phyloP scores from a whole-genome alignment of 2,329 filamentous ascomycete species.

The Aspergillus versicolor region DNA sequence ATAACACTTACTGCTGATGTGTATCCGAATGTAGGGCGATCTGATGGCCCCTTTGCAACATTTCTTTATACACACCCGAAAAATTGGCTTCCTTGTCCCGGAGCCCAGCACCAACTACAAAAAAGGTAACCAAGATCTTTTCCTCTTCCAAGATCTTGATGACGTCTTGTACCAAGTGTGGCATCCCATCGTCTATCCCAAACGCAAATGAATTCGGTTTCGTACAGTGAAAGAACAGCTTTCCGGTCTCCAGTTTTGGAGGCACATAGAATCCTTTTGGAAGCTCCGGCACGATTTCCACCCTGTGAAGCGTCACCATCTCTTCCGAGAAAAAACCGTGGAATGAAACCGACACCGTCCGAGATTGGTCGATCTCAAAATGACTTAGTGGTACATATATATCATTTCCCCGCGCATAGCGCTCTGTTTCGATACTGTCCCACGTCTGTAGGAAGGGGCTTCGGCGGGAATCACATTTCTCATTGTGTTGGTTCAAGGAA shows the following conservation, averaged over 20 bases:
- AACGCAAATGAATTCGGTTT: slow-evolving; percentile 70
- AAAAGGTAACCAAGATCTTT: slow-evolving; percentile 67
- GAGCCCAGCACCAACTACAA: slow-evolving; percentile 65
- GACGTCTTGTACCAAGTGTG: slow-evolving; percentile 58
- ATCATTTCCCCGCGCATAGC: slow-evolving; percentile 56
- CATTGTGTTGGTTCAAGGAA: slow-evolving; percentile 66
- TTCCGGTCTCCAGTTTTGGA: slow-evolving; percentile 60
- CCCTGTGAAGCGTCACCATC: slow-evolving; percentile 52
- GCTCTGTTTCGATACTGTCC: slow-evolving; percentile 64
- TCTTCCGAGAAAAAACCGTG: slow-evolving; percentile 62
- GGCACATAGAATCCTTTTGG: slow-evolving; percentile 56
- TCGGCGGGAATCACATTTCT: slow-evolving; percentile 54
- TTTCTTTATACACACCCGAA: slow-evolving; percentile 63
- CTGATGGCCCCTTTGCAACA: slow-evolving; percentile 63
- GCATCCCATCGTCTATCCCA: slow-evolving; percentile 68
- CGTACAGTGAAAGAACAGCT: slow-evolving; percentile 63
- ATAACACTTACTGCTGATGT: slow-evolving; percentile 55
- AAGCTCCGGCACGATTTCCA: slow-evolving; percentile 61
- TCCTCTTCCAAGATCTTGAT: slow-evolving; percentile 62
- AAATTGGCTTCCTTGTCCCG: slow-evolving; percentile 61
- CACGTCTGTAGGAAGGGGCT: slow-evolving; percentile 66
- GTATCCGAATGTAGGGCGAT: slow-evolving; percentile 68
- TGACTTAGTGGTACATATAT: slow-evolving; percentile 68
- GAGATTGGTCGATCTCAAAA: slow-evolving; percentile 61
- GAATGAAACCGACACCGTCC: slow-evolving; percentile 60